Evolutionary conservation across 345 rosid species (phyloP), one percentile per base, ranked within the genome.

Genomic region (Boechera divaricarpa): DNA sequence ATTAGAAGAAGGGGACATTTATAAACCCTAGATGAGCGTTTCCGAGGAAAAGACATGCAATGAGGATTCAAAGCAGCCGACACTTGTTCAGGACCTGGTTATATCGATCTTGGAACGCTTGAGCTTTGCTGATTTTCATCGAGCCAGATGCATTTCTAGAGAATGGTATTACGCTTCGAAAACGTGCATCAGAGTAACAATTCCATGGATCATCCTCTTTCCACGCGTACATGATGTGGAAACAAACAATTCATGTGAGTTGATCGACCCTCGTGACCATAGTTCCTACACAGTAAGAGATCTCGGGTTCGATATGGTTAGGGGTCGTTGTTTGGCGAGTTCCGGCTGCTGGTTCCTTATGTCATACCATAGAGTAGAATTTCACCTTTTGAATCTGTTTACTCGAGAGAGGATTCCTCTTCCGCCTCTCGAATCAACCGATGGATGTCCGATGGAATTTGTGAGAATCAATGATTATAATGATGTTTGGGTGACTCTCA

Each of bases 191-290:
- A 35, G 38, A 7, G 6, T 16, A 7, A 42, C 24, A 42, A 28
- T 10, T 42, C 57, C 70, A 16, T 65, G 44, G 70, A 3, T 64
- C 41, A 5, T 64, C n/a, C n/a, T 29, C 9, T 11, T 35, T n/a
- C 63, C 69, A 18, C 21, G 21, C 21, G 21, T 18, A 18, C 21
- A 18, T 18, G 21, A 18, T 18, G 21, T 18, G 21, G 21, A 18
- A 18, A 18, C 0, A 0, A 29, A 47, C 55, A 48, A 15, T 45
- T 47, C 69, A n/a, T 64, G 38, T 45, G 29, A 44, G 54, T 28
- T 64, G 39, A 29, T 28, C 16, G 54, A 64, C 44, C 69, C 54
- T 15, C 13, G 38, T 29, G 28, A 39, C 9, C 5, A 39, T 24
- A 21, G 0, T 8, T 10, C 6, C 1, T 62, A 62, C 67, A 26